Evolutionary conservation across 805 yeast species (phyloP).

Genomic region (Metschnikowia noctiluminum): DNA sequence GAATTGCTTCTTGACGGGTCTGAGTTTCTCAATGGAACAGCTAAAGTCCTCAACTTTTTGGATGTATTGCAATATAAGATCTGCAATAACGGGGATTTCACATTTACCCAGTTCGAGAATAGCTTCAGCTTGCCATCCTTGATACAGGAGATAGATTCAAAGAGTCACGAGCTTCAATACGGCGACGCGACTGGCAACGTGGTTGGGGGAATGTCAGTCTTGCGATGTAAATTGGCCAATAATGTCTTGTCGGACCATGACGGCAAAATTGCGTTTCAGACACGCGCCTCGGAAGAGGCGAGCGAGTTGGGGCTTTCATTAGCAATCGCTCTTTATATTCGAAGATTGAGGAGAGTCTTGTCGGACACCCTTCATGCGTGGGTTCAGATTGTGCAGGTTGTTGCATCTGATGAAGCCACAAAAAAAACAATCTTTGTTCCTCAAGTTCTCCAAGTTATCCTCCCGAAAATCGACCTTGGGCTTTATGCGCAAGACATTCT

Average conservation of each 20-base stretch:
- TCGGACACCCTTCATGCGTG: slow-evolving; percentile 71
- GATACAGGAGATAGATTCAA: slow-evolving; percentile 31
- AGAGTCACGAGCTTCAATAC: not conserved
- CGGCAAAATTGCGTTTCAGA: slow-evolving; percentile 21
- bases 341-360: slow-evolving; percentile 50
- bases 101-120: slow-evolving; percentile 25
- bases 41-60: slow-evolving; percentile 64
- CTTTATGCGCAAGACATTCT: slow-evolving; percentile 63
- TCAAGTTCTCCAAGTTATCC: slow-evolving; percentile 69
- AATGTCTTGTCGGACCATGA: slow-evolving; percentile 18
- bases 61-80: slow-evolving; percentile 61
- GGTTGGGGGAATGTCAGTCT: slow-evolving; percentile 21
- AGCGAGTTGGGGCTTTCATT: slow-evolving; percentile 35
- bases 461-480: slow-evolving; percentile 68
- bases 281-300: slow-evolving; percentile 26
- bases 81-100: slow-evolving; percentile 40
- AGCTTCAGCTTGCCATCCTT: slow-evolving; percentile 33
- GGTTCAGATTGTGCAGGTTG: slow-evolving; percentile 74
- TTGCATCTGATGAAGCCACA: slow-evolving; percentile 54
- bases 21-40: slow-evolving; percentile 54
- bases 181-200: slow-evolving; percentile 23
- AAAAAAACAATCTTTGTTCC: slow-evolving; percentile 54
- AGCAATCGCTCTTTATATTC: slow-evolving; percentile 44
- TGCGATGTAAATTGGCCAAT: slow-evolving; percentile 22
- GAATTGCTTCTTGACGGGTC: slow-evolving; percentile 49